Conservation (phyloP, 2,329 filamentous ascomycete genomes). For the Acephala macrosclerotiorum region DNA sequence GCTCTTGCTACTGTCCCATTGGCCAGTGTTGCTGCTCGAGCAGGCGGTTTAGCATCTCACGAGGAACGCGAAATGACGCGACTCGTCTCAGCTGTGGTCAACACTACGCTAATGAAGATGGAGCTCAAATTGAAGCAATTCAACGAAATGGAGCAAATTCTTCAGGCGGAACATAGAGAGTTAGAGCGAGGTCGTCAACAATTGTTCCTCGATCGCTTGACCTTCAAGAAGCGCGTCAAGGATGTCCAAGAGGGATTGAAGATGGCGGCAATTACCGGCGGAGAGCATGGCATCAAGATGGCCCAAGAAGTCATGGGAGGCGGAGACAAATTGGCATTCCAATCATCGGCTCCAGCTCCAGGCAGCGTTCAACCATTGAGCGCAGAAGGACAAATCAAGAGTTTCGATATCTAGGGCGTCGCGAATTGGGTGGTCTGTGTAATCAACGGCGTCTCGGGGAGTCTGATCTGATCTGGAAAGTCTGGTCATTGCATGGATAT, state of each 20-base stretch:
- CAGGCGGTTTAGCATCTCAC: conserved; percentile 88
- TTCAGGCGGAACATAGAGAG: conserved; percentile 91
- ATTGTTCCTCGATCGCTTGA: conserved; percentile 88
- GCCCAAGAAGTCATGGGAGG: conserved; percentile 43
- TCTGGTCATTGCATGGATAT: conserved; percentile 26
- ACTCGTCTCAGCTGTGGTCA: conserved; percentile 89
- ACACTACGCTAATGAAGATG: conserved; percentile 93
- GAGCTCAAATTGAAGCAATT: conserved; percentile 97
- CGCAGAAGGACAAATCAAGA: conserved; percentile 61
- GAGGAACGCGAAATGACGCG: conserved; percentile 97
- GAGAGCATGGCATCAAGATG: conserved; percentile 45
- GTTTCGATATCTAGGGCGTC: conserved; percentile 42
- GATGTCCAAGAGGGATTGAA: conserved; percentile 82
- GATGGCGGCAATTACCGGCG: conserved; percentile 50
- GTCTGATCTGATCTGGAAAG: conserved; percentile 35
- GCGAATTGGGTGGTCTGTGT: conserved; percentile 25
- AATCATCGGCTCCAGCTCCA: conserved; percentile 49
- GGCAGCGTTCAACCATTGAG: conserved; percentile 61
- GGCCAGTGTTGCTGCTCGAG: conserved; percentile 83
- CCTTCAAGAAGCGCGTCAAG: conserved; percentile 86
- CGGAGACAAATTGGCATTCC: conserved; percentile 60
- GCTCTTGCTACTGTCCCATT: conserved; percentile 80
- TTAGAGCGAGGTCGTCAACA: conserved; percentile 91
- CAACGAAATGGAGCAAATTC: conserved; percentile 90
- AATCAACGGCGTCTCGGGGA: conserved; percentile 39